Conservation (phyloP, 2,329 filamentous ascomycete genomes). For the Scedosporium minutisporum region DNA sequence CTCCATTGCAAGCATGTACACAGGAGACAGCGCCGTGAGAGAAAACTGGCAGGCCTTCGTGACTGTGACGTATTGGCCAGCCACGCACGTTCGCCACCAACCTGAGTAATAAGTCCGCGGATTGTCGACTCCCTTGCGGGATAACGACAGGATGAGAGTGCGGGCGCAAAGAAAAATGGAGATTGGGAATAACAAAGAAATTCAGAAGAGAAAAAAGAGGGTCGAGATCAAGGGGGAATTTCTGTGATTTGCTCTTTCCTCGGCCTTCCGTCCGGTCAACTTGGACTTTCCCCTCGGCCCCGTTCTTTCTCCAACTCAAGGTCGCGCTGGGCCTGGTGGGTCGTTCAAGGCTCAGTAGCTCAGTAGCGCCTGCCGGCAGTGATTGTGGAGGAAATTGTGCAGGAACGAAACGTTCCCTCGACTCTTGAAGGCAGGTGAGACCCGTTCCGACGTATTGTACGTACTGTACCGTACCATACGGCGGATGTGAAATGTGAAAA, state of each 20-base stretch:
- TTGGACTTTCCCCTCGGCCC: not conserved
- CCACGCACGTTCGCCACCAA: too few species aligned
- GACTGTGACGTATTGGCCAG: too few species aligned
- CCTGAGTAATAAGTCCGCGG: too few species aligned
- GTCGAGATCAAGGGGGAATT: not conserved
- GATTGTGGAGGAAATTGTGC: not conserved
- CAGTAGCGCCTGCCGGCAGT: not conserved
- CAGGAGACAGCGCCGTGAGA: too few species aligned
- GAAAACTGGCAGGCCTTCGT: too few species aligned
- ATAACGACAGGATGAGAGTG: not conserved
- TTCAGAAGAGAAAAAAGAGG: not conserved
- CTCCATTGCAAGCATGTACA: too few species aligned
- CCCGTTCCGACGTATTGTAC: too few species aligned
- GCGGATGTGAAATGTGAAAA: too few species aligned
- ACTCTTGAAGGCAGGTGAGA: too few species aligned
- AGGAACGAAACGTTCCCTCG: too few species aligned
- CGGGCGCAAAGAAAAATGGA: not conserved
- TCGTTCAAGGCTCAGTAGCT: not conserved
- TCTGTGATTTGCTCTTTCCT: conserved; percentile 1
- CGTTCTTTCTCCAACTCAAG: not conserved
- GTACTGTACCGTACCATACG: too few species aligned
- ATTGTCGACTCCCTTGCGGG: not conserved
- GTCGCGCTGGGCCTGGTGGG: not conserved
- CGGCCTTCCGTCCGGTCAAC: not conserved
- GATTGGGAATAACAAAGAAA: not conserved